A percentile compares a stretch with the other conserved stretches of the same genome.
phyloP scores from a whole-genome alignment of 2,329 filamentous ascomycete species.

The Penicillium sp. region DNA sequence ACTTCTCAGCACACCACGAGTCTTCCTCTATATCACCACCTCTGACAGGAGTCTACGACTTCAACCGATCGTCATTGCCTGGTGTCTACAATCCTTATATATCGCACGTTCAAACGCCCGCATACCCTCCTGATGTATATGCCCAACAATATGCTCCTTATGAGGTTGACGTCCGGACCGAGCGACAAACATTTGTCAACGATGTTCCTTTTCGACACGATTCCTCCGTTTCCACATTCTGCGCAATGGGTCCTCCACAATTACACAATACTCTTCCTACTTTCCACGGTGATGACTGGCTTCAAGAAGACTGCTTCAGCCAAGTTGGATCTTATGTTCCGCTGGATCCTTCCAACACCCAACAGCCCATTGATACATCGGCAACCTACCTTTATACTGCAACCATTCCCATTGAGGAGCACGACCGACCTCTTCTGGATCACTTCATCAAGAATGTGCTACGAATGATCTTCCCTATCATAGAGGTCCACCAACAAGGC shows the following conservation, averaged over 20 bases:
- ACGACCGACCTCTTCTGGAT: conserved; percentile 78
- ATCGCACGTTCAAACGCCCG: conserved; percentile 45
- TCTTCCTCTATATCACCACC: not conserved
- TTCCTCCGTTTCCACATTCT: conserved; percentile 87
- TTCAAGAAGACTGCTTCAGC: conserved; percentile 67
- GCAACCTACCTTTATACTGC: conserved; percentile 33
- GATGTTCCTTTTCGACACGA: conserved; percentile 80
- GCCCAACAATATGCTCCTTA: conserved; percentile 47
- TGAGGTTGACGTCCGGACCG: conserved; percentile 93
- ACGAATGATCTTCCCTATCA: conserved; percentile 83
- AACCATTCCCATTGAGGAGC: conserved; percentile 77
- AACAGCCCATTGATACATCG: conserved; percentile 32
- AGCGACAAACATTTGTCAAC: conserved; percentile 89
- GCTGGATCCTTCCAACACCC: conserved; percentile 29
- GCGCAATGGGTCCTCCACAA: conserved; percentile 77
- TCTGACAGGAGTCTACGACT: conserved; percentile 45
- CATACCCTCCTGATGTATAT: conserved; percentile 57
- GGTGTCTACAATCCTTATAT: conserved; percentile 42
- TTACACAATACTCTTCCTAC: conserved; percentile 62
- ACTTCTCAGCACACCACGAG: conserved; percentile 5
- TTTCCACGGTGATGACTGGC: conserved; percentile 63
- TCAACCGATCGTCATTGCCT: conserved; percentile 61
- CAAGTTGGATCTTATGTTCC: conserved; percentile 41
- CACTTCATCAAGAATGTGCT: conserved; percentile 88
- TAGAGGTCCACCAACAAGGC: conserved; percentile 84